A percentile compares a stretch with the other conserved stretches of the same genome.
phyloP scores from a whole-genome alignment of 371 early-diverging fungal species.

The Mortierella sp. region DNA sequence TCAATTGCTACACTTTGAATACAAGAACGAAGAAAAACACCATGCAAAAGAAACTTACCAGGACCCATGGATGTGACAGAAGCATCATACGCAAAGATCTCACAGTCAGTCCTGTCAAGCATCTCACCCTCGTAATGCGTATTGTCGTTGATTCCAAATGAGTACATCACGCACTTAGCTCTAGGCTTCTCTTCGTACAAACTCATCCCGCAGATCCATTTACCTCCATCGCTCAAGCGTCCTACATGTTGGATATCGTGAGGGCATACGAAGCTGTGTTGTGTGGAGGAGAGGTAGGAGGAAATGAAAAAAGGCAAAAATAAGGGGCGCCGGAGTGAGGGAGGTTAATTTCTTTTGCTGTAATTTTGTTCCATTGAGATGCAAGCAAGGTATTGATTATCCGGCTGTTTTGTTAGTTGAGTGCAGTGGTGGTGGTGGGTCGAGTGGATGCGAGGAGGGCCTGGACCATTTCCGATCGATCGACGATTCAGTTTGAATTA shows the following conservation, averaged over 20 bases:
- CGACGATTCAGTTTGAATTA: too few species aligned
- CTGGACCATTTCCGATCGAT: too few species aligned
- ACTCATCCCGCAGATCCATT: constrained; percentile 54
- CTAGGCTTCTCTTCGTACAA: constrained; percentile 50
- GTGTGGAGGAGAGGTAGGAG: too few species aligned
- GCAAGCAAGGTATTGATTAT: neutral
- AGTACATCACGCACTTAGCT: constrained; percentile 52
- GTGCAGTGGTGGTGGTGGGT: too few species aligned
- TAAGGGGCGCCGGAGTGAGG: neutral
- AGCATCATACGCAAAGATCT: constrained; percentile 51
- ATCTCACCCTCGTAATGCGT: constrained; percentile 57
- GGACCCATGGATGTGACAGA: constrained; percentile 39
- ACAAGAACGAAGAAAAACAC: neutral
- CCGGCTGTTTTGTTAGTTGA: too few species aligned
- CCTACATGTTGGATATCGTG: constrained; percentile 53
- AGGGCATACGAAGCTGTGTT: constrained; percentile 34
- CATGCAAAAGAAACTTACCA: constrained; percentile 29
- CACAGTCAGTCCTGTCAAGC: constrained; percentile 48
- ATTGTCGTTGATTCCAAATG: constrained; percentile 52
- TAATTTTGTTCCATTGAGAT: too few species aligned
- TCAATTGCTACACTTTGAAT: neutral
- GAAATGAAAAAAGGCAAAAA: neutral
- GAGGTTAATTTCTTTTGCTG: neutral
- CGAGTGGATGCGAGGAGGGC: too few species aligned
- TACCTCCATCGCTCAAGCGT: constrained; percentile 48